Evolutionary conservation across 768 basidiomycete species (phyloP), one percentile per base, ranked within the genome.

Genomic region (Russula virescens): DNA sequence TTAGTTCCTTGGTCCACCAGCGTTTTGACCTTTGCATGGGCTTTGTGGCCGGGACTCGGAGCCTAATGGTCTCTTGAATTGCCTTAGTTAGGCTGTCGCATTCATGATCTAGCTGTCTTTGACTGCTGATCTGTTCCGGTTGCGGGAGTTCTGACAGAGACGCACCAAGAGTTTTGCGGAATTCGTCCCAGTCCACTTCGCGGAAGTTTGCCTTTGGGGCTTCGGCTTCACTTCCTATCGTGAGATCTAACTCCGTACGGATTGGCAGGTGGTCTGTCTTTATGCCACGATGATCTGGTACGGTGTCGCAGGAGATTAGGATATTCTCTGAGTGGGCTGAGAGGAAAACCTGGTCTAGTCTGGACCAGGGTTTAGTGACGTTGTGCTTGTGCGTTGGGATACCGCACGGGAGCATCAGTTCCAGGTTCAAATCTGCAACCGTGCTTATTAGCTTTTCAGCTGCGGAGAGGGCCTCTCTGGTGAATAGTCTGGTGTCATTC

Each of bases 91-190:
- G 31, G 1, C 3, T 52, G 0, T 0, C 4, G 19, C 51, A 52
- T 0, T 3, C 34, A 0, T 0, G 0, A 13, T 52, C 11, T 0
- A 52, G 4, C n/a, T 52, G 8, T 0, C 10, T 5, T 21, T 52
- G 51, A 6, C 14, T 35, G 3, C 7, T 46, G n/a, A 2, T n/a
- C 5, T 18, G 18, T n/a, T 18, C 16, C 19, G 45, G n/a, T 46
- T 19, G 18, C 5, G 7, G 18, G 2, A 9, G 2, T 21, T n/a
- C 10, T 5, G 5, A 4, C 5, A 45, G 19, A 0, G 10, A 0
- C 11, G 13, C 9, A 28, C 7, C 6, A 1, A 35, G n/a, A 0
- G 31, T 16, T 5, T 21, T 6, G 1, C 51, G 9, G 34, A 52
- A 52, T 3, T 35, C 13, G 0, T 35, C 31, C 51, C 51, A 52